phyloP scores from a whole-genome alignment of 2,329 filamentous ascomycete genomes.

The Cytospora mali region DNA sequence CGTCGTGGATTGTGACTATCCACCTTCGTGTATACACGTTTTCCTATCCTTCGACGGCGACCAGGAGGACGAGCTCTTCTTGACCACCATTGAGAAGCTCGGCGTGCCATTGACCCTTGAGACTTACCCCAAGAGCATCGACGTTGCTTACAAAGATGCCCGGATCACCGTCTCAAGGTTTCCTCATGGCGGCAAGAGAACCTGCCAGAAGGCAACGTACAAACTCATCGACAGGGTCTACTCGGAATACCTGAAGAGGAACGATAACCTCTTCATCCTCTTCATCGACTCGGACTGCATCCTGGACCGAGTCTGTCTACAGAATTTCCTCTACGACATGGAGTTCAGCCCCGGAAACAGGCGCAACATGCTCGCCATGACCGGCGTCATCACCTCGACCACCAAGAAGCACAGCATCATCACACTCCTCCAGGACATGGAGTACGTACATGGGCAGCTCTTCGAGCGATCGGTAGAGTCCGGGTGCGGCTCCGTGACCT shows the following conservation, averaged over 20 bases:
- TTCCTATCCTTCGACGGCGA: conserved; percentile 96
- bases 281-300: conserved; percentile 99
- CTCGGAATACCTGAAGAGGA: conserved; percentile 77
- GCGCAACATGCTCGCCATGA: conserved; percentile 95
- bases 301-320: conserved; percentile 84
- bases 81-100: conserved; percentile 81
- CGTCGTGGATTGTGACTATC: conserved; percentile 91
- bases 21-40: conserved; percentile 86
- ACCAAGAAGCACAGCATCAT: conserved; percentile 86
- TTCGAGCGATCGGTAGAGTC: conserved; percentile 97
- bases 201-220: conserved; percentile 92
- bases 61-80: conserved; percentile 83
- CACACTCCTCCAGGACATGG: conserved; percentile 94
- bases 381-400: conserved; percentile 93
- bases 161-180: conserved; percentile 91
- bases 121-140: conserved; percentile 85
- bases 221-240: conserved; percentile 93
- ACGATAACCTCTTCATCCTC: conserved; percentile 91
- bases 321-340: conserved; percentile 99
- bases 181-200: conserved; percentile 87
- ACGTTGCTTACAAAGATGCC: conserved; percentile 79
- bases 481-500: conserved; percentile 90
- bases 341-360: conserved; percentile 91
- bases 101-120: conserved; percentile 78
- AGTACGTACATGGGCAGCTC: conserved; percentile 95